Evolutionary conservation across 2,329 filamentous ascomycete species (phyloP).

Genomic region (Talaromyces pinophilus): DNA sequence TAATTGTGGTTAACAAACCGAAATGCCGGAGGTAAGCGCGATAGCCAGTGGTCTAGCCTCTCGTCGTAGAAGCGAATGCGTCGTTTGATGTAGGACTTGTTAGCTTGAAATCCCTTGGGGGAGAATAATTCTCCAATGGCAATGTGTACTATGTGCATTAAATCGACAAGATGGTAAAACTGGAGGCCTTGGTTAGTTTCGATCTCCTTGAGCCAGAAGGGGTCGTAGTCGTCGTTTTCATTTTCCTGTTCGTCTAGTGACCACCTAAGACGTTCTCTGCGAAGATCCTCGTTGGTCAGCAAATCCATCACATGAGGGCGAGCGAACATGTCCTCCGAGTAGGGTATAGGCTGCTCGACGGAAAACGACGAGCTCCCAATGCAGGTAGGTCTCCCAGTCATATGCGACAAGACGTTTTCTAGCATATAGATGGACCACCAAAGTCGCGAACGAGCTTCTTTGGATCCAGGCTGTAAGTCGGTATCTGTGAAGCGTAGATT

Average conservation of each 20-base stretch:
- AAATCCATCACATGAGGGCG: slow-evolving; percentile 27
- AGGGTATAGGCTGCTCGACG: slow-evolving; percentile 39
- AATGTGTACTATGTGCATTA: slow-evolving; percentile 40
- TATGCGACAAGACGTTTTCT: slow-evolving; percentile 44
- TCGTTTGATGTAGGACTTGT: slow-evolving; percentile 35
- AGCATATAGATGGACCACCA: slow-evolving; percentile 49
- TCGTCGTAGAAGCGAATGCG: slow-evolving; percentile 36
- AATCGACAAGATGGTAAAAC: slow-evolving; percentile 42
- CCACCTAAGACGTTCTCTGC: slow-evolving; percentile 30
- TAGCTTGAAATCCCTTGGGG: slow-evolving; percentile 38
- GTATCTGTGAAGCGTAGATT: slow-evolving; percentile 44
- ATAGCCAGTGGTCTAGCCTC: slow-evolving; percentile 39
- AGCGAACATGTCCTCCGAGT: slow-evolving; percentile 40
- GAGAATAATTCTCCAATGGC: slow-evolving; percentile 44
- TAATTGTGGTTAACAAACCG: slow-evolving; percentile 36
- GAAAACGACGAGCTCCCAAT: slow-evolving; percentile 43
- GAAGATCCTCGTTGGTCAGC: slow-evolving; percentile 18
- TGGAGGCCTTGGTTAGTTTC: slow-evolving; percentile 38
- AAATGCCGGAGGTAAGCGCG: slow-evolving; percentile 36
- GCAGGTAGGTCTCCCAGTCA: slow-evolving; percentile 46
- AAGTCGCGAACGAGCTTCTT: slow-evolving; percentile 44
- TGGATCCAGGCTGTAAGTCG: slow-evolving; percentile 38
- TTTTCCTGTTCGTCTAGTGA: slow-evolving; percentile 33
- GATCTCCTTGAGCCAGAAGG: slow-evolving; percentile 29
- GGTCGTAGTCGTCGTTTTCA: slow-evolving; percentile 18